Evolutionary conservation across 2,329 filamentous ascomycete species (phyloP).

Genomic region (Orbilia javanica): DNA sequence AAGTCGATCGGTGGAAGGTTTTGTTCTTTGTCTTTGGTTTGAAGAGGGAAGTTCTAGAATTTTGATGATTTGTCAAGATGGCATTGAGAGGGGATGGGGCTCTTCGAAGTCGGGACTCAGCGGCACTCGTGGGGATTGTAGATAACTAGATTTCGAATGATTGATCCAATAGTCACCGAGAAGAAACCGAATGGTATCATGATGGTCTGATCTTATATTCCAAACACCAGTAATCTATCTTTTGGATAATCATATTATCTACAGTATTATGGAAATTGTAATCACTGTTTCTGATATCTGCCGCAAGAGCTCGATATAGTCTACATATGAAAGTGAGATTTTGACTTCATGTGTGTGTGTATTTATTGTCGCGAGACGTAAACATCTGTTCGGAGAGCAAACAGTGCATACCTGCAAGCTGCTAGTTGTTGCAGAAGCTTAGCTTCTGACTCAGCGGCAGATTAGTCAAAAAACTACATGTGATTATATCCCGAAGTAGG

Average conservation of each 20-base stretch:
- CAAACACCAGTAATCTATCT: background rate
- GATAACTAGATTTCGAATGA: background rate
- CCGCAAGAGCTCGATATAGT: background rate
- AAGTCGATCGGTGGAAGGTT: background rate
- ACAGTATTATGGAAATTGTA: background rate
- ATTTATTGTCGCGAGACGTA: no score
- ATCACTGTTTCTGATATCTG: background rate
- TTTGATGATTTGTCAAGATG: conserved; percentile 1
- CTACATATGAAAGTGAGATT: background rate
- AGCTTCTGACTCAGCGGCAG: conserved; percentile 20
- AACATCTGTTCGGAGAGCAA: background rate
- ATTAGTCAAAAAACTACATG: conserved; percentile 17
- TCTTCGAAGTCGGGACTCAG: background rate
- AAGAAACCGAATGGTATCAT: conserved; percentile 18
- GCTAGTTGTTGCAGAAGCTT: background rate
- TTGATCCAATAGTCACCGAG: conserved; percentile 17
- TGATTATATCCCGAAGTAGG: conserved; percentile 1
- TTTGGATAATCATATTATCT: conserved; percentile 3
- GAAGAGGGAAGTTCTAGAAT: background rate
- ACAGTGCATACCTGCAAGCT: background rate
- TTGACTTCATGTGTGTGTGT: background rate
- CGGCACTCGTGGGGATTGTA: background rate
- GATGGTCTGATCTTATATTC: conserved; percentile 16
- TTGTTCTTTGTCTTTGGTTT: background rate
- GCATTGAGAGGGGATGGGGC: background rate